Evolutionary conservation across 306 rosid genomes (phyloP), one percentile per base, ranked within the genome.

Genomic region (Medicago truncatula): DNA sequence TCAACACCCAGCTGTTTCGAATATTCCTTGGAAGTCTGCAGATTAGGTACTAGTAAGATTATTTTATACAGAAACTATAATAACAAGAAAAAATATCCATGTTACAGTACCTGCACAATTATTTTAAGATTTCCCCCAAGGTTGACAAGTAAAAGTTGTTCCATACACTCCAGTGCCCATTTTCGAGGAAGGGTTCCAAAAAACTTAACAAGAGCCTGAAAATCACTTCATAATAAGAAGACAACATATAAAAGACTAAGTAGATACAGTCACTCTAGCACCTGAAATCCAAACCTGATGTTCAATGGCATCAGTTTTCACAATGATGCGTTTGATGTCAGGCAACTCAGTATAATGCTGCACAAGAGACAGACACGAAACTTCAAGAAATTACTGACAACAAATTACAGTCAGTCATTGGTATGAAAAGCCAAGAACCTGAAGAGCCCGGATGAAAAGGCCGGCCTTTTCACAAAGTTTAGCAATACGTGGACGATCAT

Each of bases 91-190:
- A n/a, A 50, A 50, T 43, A 50, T 18, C 21, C 46, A 49, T 34
- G 14, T 57, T n/a, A 75, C 20, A 25, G 66, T 74, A 91, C 97
- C 98, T 93, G 97, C 61, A 93, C 98, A 78, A 88, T 91, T 53
- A 93, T 91, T 87, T 91, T 97, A 84, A 93, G 97, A 84, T 93
- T 93, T 44, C 92, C 98, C 86, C 93, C 88, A 66, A 93, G 89
- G 75, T 93, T 93, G 76, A 93, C 98, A 76, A 91, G 81, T 72
- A 93, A 80, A 85, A 93, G 98, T 82, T 93, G 97, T 86, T 93
- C 91, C 98, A 93, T 93, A 59, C 98, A 93, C 85, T 93, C 98
- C 81, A 93, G 85, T 41, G 92, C 98, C 97, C 96, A 90, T 85
- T 91, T 96, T 38, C 76, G 85, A 8, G 98, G 89, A 62, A 93